phyloP scores from a whole-genome alignment of 1,284 basidiomycete genomes.

The Ceratobasidium sp. region DNA sequence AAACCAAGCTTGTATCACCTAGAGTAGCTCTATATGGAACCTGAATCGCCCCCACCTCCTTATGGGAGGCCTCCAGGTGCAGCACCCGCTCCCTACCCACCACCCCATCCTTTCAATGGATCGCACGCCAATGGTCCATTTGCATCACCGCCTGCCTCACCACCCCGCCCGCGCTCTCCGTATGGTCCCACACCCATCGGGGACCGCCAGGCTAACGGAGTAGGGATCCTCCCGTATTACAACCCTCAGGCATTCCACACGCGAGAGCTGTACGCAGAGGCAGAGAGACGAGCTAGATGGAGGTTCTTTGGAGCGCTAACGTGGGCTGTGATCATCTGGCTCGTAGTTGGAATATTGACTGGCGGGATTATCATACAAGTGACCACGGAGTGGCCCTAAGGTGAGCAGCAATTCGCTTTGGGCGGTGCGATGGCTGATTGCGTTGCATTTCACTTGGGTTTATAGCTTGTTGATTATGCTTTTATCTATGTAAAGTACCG shows the following conservation, averaged over 20 bases:
- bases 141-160: neutral
- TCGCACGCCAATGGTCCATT: conserved; percentile 23
- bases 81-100: conserved; percentile 12
- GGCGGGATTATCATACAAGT: conserved; percentile 51
- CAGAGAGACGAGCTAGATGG: conserved; percentile 59
- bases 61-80: neutral
- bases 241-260: conserved; percentile 31
- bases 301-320: conserved; percentile 60
- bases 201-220: conserved; percentile 2
- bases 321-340: conserved; percentile 59
- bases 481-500: conserved; percentile 40
- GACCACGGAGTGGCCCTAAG: conserved; percentile 46
- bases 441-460: neutral
- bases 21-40: conserved; percentile 10
- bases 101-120: conserved; percentile 39
- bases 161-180: conserved; percentile 18
- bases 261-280: conserved; percentile 50
- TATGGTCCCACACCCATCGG: conserved; percentile 40
- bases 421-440: conserved; percentile 29
- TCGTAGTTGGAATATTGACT: conserved; percentile 52
- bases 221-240: conserved; percentile 39
- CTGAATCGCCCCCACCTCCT: conserved; percentile 30
- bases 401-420: conserved; percentile 36
- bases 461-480: conserved; percentile 24
- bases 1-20: neutral